Evolutionary conservation across 2,329 filamentous ascomycete genomes (phyloP), one percentile per base, ranked within the genome.

Genomic region (Colletotrichum agaves): DNA sequence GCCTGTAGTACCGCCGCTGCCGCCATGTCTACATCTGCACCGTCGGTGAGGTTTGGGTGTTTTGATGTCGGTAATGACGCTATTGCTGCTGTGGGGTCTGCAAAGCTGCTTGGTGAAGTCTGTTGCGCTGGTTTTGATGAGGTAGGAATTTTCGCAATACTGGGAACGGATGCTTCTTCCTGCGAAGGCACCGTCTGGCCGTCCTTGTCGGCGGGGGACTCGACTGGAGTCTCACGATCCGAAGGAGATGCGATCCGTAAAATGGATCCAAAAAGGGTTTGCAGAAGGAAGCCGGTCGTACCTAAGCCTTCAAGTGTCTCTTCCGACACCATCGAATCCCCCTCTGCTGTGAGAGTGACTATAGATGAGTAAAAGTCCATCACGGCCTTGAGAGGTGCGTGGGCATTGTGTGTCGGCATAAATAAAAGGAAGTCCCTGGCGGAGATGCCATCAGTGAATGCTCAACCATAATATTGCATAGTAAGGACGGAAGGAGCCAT

Each of bases 231-330:
- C 53, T 70, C 69, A 66, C 72, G 71, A 67, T 77, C 78, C 72
- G 76, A 73, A 73, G 85, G 81, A 78, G 80, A 84, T 76, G 89
- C 89, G 77, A 93, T 85, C 80, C 88, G 87, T 75, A 92, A 83
- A 75, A 95, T 85, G 77, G 90, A 90, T 82, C 91, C 91, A 85
- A 94, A 92, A 75, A 94, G 84, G 82, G 87, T 85, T 79, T 88
- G 85, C 79, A 91, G 82, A 87, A 94, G 87, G 82, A 88, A 90
- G 80, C 82, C 83, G 78, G 85, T 86, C 88, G 87, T 98, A 97
- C 95, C 95, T 94, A 97, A 85, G 82, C 94, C 93, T 86, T 97
- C 89, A 76, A 97, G 88, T 77, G 91, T 91, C 78, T 97, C 93
- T 82, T 97, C 94, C 83, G 91, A 93, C 75, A 98, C 90, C 75